These are phyloP conservation scores for Xanthoceras sorbifolium DNA, from an alignment of 345 rosid genomes.

Conservation along the genomic window DNA sequence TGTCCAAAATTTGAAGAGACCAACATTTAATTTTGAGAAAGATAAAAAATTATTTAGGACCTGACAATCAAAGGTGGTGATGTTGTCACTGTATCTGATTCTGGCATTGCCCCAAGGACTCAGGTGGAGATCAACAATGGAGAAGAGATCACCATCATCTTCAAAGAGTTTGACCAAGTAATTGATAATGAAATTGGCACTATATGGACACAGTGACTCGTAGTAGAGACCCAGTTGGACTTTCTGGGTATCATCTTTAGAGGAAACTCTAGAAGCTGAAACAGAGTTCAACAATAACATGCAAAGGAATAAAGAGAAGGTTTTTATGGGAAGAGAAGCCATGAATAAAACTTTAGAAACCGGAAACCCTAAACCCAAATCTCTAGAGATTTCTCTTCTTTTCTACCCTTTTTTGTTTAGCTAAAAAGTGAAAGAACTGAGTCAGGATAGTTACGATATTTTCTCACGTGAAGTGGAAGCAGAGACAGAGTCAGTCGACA, in stretches of 20 bases:
- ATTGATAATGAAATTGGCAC: slow-evolving; percentile 66
- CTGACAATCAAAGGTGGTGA: slow-evolving; percentile 74
- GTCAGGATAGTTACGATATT: neutral
- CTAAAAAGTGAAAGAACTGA: neutral
- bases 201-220: slow-evolving; percentile 82
- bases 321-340: slow-evolving; percentile 22
- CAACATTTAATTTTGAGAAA: neutral
- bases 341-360: slow-evolving; percentile 20
- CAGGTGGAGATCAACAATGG: slow-evolving; percentile 70
- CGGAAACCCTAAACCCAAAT: neutral
- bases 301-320: slow-evolving; percentile 20
- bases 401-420: neutral
- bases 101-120: slow-evolving; percentile 86
- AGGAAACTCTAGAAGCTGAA: slow-evolving; percentile 21
- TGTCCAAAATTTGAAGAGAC: too few species aligned
- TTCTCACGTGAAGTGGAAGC: neutral
- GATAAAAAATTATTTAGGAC: slow-evolving; percentile 28
- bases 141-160: slow-evolving; percentile 51
- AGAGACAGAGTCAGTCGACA: neutral
- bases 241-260: slow-evolving; percentile 32
- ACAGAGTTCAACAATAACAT: slow-evolving; percentile 19
- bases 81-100: slow-evolving; percentile 40
- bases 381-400: neutral
- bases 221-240: slow-evolving; percentile 66
- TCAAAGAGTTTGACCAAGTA: slow-evolving; percentile 52